These are phyloP conservation scores for Paramecium pentaurelia DNA, from an alignment of 73 alveolate genomes.

Conservation along the genomic window DNA sequence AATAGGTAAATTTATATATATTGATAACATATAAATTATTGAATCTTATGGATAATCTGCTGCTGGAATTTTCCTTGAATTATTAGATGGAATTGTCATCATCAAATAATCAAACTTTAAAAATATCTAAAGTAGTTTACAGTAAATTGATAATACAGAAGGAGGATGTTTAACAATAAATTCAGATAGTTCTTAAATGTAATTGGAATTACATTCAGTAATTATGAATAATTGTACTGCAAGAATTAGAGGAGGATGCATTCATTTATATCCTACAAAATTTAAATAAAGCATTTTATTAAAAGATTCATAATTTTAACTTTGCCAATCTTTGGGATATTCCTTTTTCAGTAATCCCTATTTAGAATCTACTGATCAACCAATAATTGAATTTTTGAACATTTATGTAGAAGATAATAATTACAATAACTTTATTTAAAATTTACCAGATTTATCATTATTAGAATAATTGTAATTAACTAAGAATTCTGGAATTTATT, in stretches of 20 bases:
- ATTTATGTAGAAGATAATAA: not conserved
- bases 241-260: slow-evolving; percentile 37
- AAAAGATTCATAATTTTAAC: not conserved
- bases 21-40: not conserved
- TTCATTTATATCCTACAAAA: not conserved
- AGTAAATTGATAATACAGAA: not conserved
- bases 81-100: not conserved
- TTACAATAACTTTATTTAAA: not conserved
- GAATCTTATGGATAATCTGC: not conserved
- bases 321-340: not conserved
- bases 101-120: not conserved
- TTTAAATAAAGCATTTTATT: not conserved
- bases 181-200: not conserved
- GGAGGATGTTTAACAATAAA: slow-evolving; percentile 30
- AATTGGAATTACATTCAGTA: not conserved
- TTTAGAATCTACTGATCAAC: not conserved
- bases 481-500: not conserved
- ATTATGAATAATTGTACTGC: not conserved
- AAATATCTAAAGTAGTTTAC: not conserved
- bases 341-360: not conserved
- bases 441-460: not conserved
- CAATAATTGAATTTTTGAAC: not conserved
- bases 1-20: not conserved
- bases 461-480: not conserved
- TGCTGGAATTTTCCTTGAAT: not conserved